A percentile compares a stretch with the other conserved stretches of the same genome.
These are phyloP conservation scores for Emergomyces pasteurianus DNA, from an alignment of 2,329 filamentous ascomycete genomes.

Conservation along the genomic window DNA sequence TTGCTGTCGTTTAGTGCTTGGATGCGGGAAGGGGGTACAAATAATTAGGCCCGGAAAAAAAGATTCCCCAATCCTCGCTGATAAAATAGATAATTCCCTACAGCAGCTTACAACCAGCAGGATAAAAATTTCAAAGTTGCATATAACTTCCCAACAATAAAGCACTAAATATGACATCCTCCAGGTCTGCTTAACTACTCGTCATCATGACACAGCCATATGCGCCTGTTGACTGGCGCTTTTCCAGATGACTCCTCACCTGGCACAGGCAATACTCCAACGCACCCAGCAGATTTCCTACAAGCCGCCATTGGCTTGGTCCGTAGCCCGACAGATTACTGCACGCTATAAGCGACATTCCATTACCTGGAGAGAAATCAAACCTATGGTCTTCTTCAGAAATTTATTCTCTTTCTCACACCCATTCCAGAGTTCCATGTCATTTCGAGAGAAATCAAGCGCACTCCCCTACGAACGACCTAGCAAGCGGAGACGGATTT, in stretches of 20 bases:
- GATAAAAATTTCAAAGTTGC: too few species aligned
- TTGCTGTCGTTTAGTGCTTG: background rate
- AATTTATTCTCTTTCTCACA: background rate
- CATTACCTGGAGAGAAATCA: background rate
- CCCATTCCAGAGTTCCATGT: constrained; percentile 5
- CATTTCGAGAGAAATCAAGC: constrained; percentile 18
- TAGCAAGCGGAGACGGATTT: constrained; percentile 24
- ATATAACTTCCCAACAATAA: too few species aligned
- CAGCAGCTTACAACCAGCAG: background rate
- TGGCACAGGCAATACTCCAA: background rate
- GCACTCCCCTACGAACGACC: constrained; percentile 15
- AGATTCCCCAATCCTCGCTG: background rate
- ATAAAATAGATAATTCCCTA: background rate
- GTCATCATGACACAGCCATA: background rate
- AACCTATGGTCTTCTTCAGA: background rate
- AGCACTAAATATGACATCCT: background rate
- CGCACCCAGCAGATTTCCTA: background rate
- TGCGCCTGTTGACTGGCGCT: background rate
- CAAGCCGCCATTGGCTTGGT: background rate
- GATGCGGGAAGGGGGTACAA: background rate
- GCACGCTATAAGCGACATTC: background rate
- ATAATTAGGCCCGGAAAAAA: background rate
- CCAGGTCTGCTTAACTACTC: background rate
- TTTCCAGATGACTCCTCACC: background rate
- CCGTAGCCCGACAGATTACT: background rate